Percentiles rank a stretch among this genome's conserved stretches.
Evolutionary conservation across 2,329 filamentous ascomycete genomes (phyloP).

Genomic region (Dothistroma septosporum): DNA sequence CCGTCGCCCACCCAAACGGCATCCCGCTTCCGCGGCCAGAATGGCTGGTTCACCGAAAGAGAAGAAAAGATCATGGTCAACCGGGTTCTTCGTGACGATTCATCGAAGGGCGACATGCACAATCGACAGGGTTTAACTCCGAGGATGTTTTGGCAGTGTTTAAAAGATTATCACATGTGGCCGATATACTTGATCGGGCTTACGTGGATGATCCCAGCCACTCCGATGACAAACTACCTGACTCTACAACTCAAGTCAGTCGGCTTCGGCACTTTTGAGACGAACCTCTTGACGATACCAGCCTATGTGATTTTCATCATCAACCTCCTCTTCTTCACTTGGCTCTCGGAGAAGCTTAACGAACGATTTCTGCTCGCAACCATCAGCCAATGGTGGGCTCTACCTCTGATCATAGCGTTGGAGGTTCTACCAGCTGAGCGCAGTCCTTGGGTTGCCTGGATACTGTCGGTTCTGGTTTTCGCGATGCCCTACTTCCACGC

Average conservation of each 20-base stretch:
- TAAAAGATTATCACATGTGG: slow-evolving; percentile 51
- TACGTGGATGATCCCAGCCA: slow-evolving; percentile 40
- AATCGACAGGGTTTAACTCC: slow-evolving; percentile 51
- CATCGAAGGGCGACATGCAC: slow-evolving; percentile 58
- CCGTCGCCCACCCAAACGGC: slow-evolving; percentile 62
- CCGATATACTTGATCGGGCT: slow-evolving; percentile 50
- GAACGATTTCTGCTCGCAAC: slow-evolving; percentile 50
- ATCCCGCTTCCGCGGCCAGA: slow-evolving; percentile 55
- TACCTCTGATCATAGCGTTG: slow-evolving; percentile 37
- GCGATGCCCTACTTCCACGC: slow-evolving; percentile 49
- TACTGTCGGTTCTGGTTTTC: slow-evolving; percentile 38
- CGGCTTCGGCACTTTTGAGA: slow-evolving; percentile 42
- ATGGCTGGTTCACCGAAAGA: slow-evolving; percentile 59
- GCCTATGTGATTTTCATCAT: slow-evolving; percentile 50
- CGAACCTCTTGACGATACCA: slow-evolving; percentile 41
- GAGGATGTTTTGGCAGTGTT: slow-evolving; percentile 48
- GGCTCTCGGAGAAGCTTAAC: slow-evolving; percentile 49
- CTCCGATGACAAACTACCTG: slow-evolving; percentile 39
- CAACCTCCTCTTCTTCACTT: slow-evolving; percentile 46
- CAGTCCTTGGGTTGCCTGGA: slow-evolving; percentile 37
- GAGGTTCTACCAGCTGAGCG: slow-evolving; percentile 35
- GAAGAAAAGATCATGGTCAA: slow-evolving; percentile 64
- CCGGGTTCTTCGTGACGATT: slow-evolving; percentile 58
- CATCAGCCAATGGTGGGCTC: slow-evolving; percentile 40
- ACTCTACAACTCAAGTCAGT: slow-evolving; percentile 39